These are phyloP conservation scores for Santalum album DNA, from an alignment of 164 flowering plant genomes.

Conservation along the genomic window DNA sequence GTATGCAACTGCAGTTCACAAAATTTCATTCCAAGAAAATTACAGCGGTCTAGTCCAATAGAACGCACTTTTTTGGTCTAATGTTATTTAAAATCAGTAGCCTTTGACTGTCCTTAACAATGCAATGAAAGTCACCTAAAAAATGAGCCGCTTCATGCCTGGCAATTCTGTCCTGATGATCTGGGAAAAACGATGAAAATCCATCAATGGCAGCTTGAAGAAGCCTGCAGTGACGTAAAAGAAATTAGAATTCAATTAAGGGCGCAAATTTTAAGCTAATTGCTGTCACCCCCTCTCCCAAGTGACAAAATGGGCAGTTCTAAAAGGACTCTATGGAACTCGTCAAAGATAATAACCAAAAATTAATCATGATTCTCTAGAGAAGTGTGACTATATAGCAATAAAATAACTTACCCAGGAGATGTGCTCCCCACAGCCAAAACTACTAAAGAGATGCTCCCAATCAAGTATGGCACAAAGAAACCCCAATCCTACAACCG, in stretches of 20 bases:
- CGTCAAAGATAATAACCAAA: too few relatives aligned
- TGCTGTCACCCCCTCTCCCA: too few relatives aligned
- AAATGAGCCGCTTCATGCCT: conserved; percentile 98
- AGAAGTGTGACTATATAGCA: too few relatives aligned
- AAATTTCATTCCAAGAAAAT: neutral
- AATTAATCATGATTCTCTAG: too few relatives aligned
- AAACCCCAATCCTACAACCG: conserved; percentile 90
- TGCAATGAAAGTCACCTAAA: conserved; percentile 35
- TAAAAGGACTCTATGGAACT: too few relatives aligned
- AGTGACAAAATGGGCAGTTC: too few relatives aligned
- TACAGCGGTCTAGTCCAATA: too few relatives aligned
- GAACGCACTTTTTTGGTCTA: too few relatives aligned
- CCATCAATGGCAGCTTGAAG: conserved; percentile 90
- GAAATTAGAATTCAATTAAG: too few relatives aligned
- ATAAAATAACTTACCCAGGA: conserved; percentile 58
- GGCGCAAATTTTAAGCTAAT: too few relatives aligned
- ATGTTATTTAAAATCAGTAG: too few relatives aligned
- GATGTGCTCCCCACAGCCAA: conserved; percentile 84
- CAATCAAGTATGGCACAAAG: conserved; percentile 90
- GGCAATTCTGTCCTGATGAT: conserved; percentile 82
- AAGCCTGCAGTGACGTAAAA: conserved; percentile 40
- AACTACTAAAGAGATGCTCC: conserved; percentile 86
- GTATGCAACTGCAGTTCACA: conserved; percentile 52
- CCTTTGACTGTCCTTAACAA: too few relatives aligned
- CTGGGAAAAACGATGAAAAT: conserved; percentile 82